phyloP scores from a whole-genome alignment of 177 flowering plant species.

The Vitis hybrid region DNA sequence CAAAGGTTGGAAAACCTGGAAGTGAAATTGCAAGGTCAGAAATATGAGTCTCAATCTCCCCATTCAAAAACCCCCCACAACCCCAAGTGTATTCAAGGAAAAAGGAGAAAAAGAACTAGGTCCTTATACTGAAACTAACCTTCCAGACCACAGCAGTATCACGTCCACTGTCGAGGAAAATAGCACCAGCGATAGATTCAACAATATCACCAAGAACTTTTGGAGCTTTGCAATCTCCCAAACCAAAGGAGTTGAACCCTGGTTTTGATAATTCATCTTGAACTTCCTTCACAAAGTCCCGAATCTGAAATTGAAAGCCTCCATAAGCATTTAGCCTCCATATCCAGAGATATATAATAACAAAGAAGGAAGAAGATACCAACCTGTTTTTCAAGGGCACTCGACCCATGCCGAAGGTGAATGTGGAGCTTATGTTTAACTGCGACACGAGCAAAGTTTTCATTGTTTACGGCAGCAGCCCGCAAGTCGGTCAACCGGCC shows the following conservation, averaged over 20 bases:
- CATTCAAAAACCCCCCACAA: too few species aligned
- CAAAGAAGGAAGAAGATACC: not conserved
- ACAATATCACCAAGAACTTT: conserved; percentile 98
- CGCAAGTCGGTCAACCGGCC: conserved; percentile 96
- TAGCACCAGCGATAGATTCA: conserved; percentile 97
- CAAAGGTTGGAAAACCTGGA: conserved; percentile 82
- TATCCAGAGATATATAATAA: not conserved
- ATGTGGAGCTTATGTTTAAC: conserved; percentile 88
- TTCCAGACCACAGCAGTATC: conserved; percentile 82
- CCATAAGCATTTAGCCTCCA: not conserved
- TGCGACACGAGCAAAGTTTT: conserved; percentile 96
- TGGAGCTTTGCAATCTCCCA: conserved; percentile 99
- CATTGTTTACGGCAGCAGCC: conserved; percentile 99
- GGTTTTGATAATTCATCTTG: conserved; percentile 69
- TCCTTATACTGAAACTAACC: conserved; percentile 41
- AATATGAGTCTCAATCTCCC: not conserved
- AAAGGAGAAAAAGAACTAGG: not conserved
- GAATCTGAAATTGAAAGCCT: conserved; percentile 54
- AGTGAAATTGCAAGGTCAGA: conserved; percentile 5
- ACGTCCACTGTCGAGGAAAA: conserved; percentile 81
- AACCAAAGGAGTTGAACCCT: conserved; percentile 94
- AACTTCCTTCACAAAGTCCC: conserved; percentile 90
- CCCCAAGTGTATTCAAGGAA: not conserved
- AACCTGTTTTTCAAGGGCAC: conserved; percentile 96
- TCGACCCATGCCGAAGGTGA: conserved; percentile 96